These are phyloP conservation scores for Gynostemma pentaphyllum DNA, from an alignment of 306 rosid species.

Conservation along the genomic window DNA sequence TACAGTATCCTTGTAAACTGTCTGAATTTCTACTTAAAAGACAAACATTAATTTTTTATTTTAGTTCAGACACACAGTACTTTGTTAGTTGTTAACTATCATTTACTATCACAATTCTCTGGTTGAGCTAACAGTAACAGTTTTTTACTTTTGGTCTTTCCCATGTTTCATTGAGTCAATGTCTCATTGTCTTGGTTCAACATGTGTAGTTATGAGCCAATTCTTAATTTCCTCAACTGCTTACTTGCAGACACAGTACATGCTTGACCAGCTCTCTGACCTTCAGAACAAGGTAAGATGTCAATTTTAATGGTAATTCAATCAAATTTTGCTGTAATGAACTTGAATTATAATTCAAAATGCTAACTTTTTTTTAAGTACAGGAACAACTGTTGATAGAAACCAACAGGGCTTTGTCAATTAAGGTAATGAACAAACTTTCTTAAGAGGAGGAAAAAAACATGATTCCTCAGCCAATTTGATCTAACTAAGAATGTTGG, in stretches of 20 bases:
- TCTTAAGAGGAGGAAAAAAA: neutral
- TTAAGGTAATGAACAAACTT: conserved; percentile 37
- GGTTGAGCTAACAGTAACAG: too few relatives aligned
- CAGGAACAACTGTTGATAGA: conserved; percentile 78
- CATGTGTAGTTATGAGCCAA: neutral
- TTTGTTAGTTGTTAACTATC: too few relatives aligned
- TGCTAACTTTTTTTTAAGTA: neutral
- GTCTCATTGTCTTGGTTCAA: too few relatives aligned
- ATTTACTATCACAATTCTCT: too few relatives aligned
- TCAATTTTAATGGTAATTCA: neutral
- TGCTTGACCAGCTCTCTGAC: conserved; percentile 91
- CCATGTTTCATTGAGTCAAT: neutral
- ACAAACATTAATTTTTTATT: too few relatives aligned
- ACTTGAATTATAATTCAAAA: neutral
- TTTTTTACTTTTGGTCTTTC: neutral
- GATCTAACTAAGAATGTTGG: neutral
- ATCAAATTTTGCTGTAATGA: neutral
- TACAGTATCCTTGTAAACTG: too few relatives aligned
- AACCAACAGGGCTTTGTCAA: conserved; percentile 63
- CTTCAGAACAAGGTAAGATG: conserved; percentile 71
- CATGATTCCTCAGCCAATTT: neutral
- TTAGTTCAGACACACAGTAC: too few relatives aligned
- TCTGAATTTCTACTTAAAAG: too few relatives aligned
- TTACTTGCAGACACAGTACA: conserved; percentile 77
- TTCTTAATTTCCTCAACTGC: neutral